Evolutionary conservation across 208 protist genomes (phyloP).

Genomic region (Trypanosoma platydactyli): DNA sequence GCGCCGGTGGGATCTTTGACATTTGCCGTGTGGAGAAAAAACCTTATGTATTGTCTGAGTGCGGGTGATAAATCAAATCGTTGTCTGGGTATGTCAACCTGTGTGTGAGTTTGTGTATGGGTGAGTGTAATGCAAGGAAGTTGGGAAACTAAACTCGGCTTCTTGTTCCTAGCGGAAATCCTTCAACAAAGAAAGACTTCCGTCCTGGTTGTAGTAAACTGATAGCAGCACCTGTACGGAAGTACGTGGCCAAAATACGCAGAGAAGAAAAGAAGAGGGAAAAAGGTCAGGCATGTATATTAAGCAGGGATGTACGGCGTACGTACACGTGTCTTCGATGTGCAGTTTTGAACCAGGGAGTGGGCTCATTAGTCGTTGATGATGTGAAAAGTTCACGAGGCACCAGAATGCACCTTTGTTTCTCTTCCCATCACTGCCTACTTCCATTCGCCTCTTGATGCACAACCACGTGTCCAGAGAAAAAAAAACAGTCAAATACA

Average conservation of each 20-base stretch:
- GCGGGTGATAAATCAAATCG: background rate
- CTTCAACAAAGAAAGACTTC: constrained; percentile 20
- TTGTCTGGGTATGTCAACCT: background rate
- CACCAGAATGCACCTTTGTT: too few relatives aligned
- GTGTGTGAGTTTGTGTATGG: constrained; percentile 8
- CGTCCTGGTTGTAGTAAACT: constrained; percentile 18
- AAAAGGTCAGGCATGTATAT: background rate
- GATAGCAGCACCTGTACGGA: constrained; percentile 18
- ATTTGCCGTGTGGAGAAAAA: constrained; percentile 33
- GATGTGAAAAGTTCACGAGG: too few relatives aligned
- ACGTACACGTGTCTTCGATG: background rate
- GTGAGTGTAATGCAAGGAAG: background rate
- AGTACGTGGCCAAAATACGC: background rate
- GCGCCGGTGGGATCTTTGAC: constrained; percentile 86
- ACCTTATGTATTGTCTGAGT: background rate
- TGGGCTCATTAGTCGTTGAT: too few relatives aligned
- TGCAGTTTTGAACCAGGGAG: background rate
- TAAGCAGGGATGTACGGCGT: background rate
- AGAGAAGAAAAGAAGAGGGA: constrained; percentile 15
- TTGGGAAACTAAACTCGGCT: constrained; percentile 32
- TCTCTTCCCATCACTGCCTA: too few relatives aligned
- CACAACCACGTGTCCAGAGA: background rate
- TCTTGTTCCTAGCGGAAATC: constrained; percentile 18
- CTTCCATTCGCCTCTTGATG: too few relatives aligned
- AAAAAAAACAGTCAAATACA: constrained; percentile 5